phyloP scores from a whole-genome alignment of 2,329 filamentous ascomycete genomes.

The Xylaria sp. region DNA sequence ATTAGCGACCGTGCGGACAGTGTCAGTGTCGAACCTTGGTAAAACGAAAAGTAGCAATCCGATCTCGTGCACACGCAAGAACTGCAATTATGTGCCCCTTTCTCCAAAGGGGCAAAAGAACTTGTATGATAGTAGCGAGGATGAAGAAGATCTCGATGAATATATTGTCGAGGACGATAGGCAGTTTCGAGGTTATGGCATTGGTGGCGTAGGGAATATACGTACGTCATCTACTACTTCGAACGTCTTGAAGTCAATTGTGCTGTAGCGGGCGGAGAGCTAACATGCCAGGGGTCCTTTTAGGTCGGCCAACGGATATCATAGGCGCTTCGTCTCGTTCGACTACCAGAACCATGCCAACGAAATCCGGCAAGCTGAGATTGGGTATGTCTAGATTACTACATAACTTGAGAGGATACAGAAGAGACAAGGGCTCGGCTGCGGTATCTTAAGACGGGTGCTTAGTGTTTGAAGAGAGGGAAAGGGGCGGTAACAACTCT shows the following conservation, averaged over 20 bases:
- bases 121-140: neutral
- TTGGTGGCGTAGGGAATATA: constrained; percentile 23
- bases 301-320: constrained; percentile 20
- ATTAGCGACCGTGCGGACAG: constrained; percentile 13
- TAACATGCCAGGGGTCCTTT: neutral
- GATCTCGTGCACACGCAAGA: neutral
- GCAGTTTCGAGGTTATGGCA: constrained; percentile 22
- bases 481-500: neutral
- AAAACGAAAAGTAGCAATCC: neutral
- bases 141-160: neutral
- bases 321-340: constrained; percentile 1
- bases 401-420: neutral
- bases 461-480: neutral
- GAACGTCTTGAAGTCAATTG: neutral
- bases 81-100: neutral
- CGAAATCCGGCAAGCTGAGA: constrained; percentile 2
- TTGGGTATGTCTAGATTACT: constrained; percentile 5
- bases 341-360: neutral
- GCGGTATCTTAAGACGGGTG: neutral
- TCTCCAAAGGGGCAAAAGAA: neutral
- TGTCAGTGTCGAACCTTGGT: constrained; percentile 6
- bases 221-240: neutral
- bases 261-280: neutral
- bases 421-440: neutral
- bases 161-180: neutral